Evolutionary conservation across 2,329 filamentous ascomycete genomes (phyloP), one percentile per base, ranked within the genome.

Genomic region (Colletotrichum tofieldiae): DNA sequence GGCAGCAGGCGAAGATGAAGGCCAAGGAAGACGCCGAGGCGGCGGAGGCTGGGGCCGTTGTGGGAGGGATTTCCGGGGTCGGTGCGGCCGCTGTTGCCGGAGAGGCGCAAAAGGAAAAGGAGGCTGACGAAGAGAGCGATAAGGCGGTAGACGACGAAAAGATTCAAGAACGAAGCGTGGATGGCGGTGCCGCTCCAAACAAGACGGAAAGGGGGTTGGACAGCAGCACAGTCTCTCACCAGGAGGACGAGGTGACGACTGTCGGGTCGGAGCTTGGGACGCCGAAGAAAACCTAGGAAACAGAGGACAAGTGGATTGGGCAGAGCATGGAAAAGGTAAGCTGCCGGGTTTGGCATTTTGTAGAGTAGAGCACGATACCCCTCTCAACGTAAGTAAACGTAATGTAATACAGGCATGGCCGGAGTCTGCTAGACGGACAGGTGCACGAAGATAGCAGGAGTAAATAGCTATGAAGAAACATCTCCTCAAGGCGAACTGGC

Each of bases 1-100:
- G 75, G 73, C 47, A 43, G 65, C 35, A 65, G 49, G 62, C 67
- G 11, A 73, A 49, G 70, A 29, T 47, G n/a, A 72, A 72, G 59
- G 58, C 59, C 1, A 26, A 20, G 29, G 59, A 41, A 52, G 69
- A 72, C n/a, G 39, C 43, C 6, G 69, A 72, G 59, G 59, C 51
- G 23, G 62, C 49, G 11, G 37, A 18, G 62, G 23, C 51, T 5
- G 61, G 20, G 39, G 67, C 55, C 18, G 61, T 43, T 16, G 64
- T 29, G n/a, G 64, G 32, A 12, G 60, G 49, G 54, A n/a, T 39
- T 23, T 47, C 62, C 5, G 61, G 61, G 0, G 54, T 49, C 5
- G 54, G 1, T 18, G 62, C 43, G n/a, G 67, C 29, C 26, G 37
- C 16, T 2, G 52, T 29, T n/a, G 23, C 12, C 5, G 43, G 20